Evolutionary conservation across 495 filamentous ascomycete species (phyloP), one percentile per base, ranked within the genome.

Genomic region (Penicillium goetzii): DNA sequence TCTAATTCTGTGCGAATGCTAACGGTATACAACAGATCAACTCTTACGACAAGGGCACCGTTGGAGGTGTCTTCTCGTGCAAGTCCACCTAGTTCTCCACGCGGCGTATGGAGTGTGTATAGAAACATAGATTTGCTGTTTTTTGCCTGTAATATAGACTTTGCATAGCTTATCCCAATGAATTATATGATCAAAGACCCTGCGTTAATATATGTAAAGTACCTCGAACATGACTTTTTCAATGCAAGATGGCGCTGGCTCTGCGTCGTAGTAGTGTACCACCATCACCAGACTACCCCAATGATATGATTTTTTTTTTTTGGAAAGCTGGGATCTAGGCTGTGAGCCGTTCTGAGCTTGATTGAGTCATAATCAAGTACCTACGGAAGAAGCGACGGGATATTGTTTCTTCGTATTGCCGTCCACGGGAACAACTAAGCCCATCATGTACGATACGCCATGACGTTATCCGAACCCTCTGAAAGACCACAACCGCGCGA

Each of bases 91-190:
- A 55, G n/a, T 34, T 34, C 9, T 2, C n/a, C 32, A 23, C 8
- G 47, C 25, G 52, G 52, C n/a, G 52, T 26, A 23, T 55, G 30
- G 32, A 55, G 30, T 55, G 32, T 55, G 28, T 55, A 55, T 38
- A 55, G 14, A 55, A 15, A 55, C 32, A 55, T 55, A 55, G 52
- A 55, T 26, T 19, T 55, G 52, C 9, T 53, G 32, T 11, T 25
- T 54, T 54, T 38, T 32, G 21, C 52, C 17, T 55, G 52, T 55
- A 55, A 33, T 14, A 55, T 55, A 55, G 52, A 55, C 19, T 23
- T 55, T 55, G 52, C 19, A 34, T 55, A 38, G 33, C 33, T 55
- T 55, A 34, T 32, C 32, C 52, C 11, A 4, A 30, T 21, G 47
- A 15, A 47, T 30, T 17, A 51, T 30, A 51, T 51, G 23, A 51